These are phyloP conservation scores for Podosphaera xanthii DNA, from an alignment of 2,329 filamentous ascomycete genomes.

Conservation along the genomic window DNA sequence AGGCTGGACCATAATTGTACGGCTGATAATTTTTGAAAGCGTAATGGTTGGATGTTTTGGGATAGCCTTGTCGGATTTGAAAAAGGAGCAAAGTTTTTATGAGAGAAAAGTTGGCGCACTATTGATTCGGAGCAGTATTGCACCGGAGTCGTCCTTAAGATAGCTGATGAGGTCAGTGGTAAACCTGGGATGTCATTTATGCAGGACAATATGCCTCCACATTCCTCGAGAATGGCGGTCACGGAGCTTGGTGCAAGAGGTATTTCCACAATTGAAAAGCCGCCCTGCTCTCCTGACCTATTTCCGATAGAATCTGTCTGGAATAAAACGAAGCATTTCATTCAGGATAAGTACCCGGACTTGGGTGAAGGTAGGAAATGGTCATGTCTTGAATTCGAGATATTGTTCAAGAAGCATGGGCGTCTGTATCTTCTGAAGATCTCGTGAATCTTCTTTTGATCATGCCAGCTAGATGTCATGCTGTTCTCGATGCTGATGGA, in stretches of 20 bases:
- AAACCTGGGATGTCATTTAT: not conserved
- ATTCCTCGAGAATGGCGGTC: too few species aligned
- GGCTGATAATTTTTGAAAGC: not conserved
- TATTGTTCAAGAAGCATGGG: not conserved
- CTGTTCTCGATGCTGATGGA: not conserved
- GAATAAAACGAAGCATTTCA: conserved; percentile 1
- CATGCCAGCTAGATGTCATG: not conserved
- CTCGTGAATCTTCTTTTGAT: not conserved
- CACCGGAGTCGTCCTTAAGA: not conserved
- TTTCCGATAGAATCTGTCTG: too few species aligned
- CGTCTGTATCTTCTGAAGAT: not conserved
- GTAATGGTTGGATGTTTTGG: not conserved
- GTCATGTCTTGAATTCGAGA: not conserved
- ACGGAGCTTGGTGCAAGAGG: not conserved
- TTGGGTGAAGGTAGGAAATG: not conserved
- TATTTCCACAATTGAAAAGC: too few species aligned
- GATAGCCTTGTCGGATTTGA: not conserved
- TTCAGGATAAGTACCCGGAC: conserved; percentile 2
- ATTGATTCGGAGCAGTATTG: not conserved
- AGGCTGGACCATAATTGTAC: not conserved
- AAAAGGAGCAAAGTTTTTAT: not conserved
- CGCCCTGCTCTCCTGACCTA: too few species aligned
- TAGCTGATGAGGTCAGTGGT: not conserved
- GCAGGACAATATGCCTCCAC: not conserved
- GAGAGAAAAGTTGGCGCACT: not conserved